phyloP scores from a whole-genome alignment of 768 basidiomycete genomes.

The Russula dissimulans region DNA sequence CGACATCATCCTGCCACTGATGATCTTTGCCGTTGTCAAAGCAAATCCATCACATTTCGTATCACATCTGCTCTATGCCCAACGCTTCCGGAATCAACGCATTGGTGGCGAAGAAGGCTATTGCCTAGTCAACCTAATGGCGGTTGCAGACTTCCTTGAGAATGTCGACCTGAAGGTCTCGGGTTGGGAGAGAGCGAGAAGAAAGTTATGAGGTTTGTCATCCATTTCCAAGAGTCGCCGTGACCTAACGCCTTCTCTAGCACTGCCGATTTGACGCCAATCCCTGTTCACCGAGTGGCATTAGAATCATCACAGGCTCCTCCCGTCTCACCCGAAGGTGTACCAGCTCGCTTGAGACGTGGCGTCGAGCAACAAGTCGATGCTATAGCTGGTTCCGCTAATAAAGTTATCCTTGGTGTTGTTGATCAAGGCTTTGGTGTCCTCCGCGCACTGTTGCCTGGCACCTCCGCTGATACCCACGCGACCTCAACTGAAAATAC shows the following conservation, averaged over 20 bases:
- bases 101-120: constrained; percentile 82
- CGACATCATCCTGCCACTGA: constrained; percentile 84
- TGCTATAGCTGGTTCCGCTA: constrained; percentile 73
- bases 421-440: constrained; percentile 88
- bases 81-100: constrained; percentile 48
- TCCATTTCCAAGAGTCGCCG: background rate
- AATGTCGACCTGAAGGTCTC: constrained; percentile 79
- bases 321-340: constrained; percentile 35
- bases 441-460: constrained; percentile 65
- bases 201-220: constrained; percentile 45
- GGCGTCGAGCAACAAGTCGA: constrained; percentile 76
- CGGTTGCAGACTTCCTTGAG: constrained; percentile 92
- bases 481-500: constrained; percentile 6
- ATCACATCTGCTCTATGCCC: constrained; percentile 56
- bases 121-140: constrained; percentile 89
- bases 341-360: constrained; percentile 51
- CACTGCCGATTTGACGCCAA: constrained; percentile 72
- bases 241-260: constrained; percentile 30
- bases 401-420: constrained; percentile 69
- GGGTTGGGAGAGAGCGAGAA: constrained; percentile 52
- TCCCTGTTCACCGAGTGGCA: constrained; percentile 55
- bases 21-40: constrained; percentile 92
- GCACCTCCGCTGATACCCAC: constrained; percentile 25
- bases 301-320: constrained; percentile 33
- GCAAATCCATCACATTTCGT: constrained; percentile 80